phyloP scores from a whole-genome alignment of 768 basidiomycete genomes.

The Tubosaeta sp. region DNA sequence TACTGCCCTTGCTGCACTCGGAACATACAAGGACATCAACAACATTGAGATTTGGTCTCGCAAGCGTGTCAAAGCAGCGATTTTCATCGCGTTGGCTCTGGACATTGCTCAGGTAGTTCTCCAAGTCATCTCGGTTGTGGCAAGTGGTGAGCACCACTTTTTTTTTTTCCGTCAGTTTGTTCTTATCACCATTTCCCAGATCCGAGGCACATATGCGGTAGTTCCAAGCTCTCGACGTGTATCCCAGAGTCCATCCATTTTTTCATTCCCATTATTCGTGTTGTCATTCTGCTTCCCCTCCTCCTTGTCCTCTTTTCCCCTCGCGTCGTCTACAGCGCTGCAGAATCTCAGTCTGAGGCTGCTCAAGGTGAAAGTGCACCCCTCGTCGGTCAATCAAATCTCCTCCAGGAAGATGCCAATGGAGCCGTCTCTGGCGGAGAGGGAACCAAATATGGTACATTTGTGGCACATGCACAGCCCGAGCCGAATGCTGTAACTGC shows the following conservation, averaged over 20 bases:
- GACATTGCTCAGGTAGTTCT: slow-evolving; percentile 61
- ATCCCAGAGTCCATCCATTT: slow-evolving; percentile 44
- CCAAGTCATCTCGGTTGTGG: slow-evolving; percentile 37
- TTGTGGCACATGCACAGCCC: slow-evolving; percentile 33
- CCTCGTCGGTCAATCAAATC: slow-evolving; percentile 38
- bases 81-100: slow-evolving; percentile 49
- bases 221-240: slow-evolving; percentile 23
- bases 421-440: slow-evolving; percentile 30
- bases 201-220: slow-evolving; percentile 15
- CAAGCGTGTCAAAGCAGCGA: slow-evolving; percentile 51
- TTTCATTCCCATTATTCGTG: slow-evolving; percentile 59
- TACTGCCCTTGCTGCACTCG: slow-evolving; percentile 66
- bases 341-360: slow-evolving; percentile 14
- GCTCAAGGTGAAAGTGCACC: slow-evolving; percentile 22
- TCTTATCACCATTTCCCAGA: slow-evolving; percentile 7
- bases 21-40: slow-evolving; percentile 74
- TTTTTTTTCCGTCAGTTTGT: background rate
- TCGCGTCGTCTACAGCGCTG: slow-evolving; percentile 53
- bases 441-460: slow-evolving; percentile 74
- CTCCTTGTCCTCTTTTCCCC: slow-evolving; percentile 61
- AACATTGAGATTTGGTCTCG: slow-evolving; percentile 66
- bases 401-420: slow-evolving; percentile 47
- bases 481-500: background rate
- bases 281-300: slow-evolving; percentile 57
- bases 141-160: slow-evolving; percentile 33